These are phyloP conservation scores for Vitis hybrid DNA, from an alignment of 177 flowering plant genomes.

Conservation along the genomic window DNA sequence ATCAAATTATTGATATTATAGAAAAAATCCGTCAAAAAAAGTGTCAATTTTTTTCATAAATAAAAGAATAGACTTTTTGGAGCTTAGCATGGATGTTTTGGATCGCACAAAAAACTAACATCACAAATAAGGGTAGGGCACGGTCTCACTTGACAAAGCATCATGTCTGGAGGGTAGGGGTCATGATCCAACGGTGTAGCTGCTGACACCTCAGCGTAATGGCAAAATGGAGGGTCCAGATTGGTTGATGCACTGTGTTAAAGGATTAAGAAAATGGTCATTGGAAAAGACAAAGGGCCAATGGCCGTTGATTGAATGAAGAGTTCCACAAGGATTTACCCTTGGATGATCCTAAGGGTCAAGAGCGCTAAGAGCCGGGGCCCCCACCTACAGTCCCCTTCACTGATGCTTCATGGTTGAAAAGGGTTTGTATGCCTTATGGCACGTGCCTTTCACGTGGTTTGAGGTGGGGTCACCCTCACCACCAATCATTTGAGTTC, in stretches of 20 bases:
- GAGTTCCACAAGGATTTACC: background rate
- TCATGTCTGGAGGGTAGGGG: constrained; percentile 9
- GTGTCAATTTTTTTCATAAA: too few relatives aligned
- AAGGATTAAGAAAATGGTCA: background rate
- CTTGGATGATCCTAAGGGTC: constrained; percentile 22
- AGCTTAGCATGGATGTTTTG: too few relatives aligned
- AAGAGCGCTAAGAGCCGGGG: background rate
- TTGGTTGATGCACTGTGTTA: background rate
- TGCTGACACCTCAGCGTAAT: background rate
- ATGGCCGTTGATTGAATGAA: constrained; percentile 25
- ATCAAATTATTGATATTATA: too few relatives aligned
- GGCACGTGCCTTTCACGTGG: background rate
- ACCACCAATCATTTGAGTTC: too few relatives aligned
- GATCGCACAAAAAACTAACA: too few relatives aligned
- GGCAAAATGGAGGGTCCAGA: constrained; percentile 1
- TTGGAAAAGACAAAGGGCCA: background rate
- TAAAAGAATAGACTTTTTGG: too few relatives aligned
- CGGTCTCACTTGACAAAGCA: background rate
- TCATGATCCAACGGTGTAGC: constrained; percentile 8
- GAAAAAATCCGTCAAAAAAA: too few relatives aligned
- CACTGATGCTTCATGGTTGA: background rate
- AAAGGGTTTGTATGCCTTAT: background rate
- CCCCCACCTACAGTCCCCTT: background rate
- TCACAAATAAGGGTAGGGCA: too few relatives aligned
- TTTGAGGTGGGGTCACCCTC: background rate